A percentile compares a stretch with the other conserved stretches of the same genome.
Conservation (phyloP, 2,329 filamentous ascomycete genomes). For the Cladophialophora chaetospira region DNA sequence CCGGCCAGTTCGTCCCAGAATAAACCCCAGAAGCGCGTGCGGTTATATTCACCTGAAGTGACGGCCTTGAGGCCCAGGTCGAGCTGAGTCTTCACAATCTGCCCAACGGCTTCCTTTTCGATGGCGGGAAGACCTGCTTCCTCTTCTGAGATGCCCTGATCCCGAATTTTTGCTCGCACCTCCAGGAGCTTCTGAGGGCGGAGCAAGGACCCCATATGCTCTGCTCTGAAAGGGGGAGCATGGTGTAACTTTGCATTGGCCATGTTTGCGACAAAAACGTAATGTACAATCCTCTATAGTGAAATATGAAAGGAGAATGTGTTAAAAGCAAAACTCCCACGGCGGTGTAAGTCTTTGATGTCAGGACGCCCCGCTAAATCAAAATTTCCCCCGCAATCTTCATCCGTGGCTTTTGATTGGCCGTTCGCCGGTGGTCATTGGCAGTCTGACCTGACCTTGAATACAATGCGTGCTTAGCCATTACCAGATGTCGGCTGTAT, state of each 20-base stretch:
- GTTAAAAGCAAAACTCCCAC: neutral
- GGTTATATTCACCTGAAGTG: conserved; percentile 58
- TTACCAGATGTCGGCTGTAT: too few relatives aligned
- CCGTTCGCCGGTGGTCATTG: too few relatives aligned
- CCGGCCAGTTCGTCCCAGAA: conserved; percentile 59
- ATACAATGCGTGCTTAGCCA: too few relatives aligned
- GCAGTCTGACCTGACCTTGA: too few relatives aligned
- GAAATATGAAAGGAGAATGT: neutral
- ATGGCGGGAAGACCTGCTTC: conserved; percentile 60
- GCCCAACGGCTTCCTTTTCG: conserved; percentile 66
- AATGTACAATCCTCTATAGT: too few relatives aligned
- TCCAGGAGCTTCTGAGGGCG: conserved; percentile 64
- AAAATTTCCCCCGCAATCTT: too few relatives aligned
- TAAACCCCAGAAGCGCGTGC: conserved; percentile 53
- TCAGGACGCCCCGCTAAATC: too few relatives aligned
- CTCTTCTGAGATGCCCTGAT: conserved; percentile 19
- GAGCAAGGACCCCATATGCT: conserved; percentile 72
- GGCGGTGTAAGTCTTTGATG: too few relatives aligned
- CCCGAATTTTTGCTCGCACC: conserved; percentile 54
- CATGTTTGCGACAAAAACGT: conserved; percentile 12
- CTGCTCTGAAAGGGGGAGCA: conserved; percentile 66
- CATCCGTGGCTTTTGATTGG: too few relatives aligned
- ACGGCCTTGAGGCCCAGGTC: conserved; percentile 64
- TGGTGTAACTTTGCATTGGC: conserved; percentile 20
- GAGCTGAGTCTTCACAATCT: conserved; percentile 66